Conservation (phyloP, 306 rosid genomes). For the Acmispon strigosus region DNA sequence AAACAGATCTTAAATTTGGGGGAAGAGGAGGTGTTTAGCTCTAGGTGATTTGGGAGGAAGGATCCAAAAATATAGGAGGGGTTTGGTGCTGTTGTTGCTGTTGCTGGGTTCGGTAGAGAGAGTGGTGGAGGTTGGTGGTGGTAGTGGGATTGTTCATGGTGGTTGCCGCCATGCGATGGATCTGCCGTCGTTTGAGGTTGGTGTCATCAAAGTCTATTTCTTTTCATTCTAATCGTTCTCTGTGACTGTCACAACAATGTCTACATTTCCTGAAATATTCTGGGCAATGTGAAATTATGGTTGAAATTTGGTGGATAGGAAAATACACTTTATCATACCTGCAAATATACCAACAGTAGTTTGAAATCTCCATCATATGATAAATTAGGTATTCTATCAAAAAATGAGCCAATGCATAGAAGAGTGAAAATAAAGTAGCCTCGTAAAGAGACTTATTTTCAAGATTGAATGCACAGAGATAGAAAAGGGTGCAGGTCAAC, state of each 20-base stretch:
- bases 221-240: no score
- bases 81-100: no score
- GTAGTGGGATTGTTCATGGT: no score
- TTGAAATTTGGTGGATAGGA: conserved; percentile 6
- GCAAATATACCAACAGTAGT: conserved; percentile 80
- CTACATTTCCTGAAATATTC: neutral
- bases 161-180: no score
- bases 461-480: conserved; percentile 85
- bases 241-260: neutral
- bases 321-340: conserved; percentile 41
- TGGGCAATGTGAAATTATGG: no score
- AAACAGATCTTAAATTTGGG: no score
- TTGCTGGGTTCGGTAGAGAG: no score
- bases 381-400: conserved; percentile 65
- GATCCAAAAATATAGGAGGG: no score
- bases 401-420: conserved; percentile 94
- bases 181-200: conserved; percentile 91
- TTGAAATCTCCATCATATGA: conserved; percentile 66
- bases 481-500: conserved; percentile 91
- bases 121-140: no score
- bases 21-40: no score
- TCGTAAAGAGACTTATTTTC: conserved; percentile 79
- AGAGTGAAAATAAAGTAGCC: conserved; percentile 73
- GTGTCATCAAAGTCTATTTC: neutral
- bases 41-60: no score